Conservation (phyloP, 805 yeast species). For the Wickerhamiella bombiphila region DNA sequence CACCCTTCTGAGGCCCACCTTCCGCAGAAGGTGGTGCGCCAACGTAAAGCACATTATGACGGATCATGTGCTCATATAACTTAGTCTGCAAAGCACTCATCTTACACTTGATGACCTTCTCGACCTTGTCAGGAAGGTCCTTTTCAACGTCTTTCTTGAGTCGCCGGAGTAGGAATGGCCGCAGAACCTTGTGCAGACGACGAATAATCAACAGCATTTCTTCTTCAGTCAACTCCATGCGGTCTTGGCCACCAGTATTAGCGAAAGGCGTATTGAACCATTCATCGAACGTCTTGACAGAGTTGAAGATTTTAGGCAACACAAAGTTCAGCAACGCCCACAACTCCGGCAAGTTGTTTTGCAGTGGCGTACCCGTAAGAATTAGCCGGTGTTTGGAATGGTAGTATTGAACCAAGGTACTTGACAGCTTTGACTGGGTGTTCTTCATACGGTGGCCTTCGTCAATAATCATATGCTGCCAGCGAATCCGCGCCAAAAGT, state of each 20-base stretch:
- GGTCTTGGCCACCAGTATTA: constrained; percentile 91
- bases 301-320: constrained; percentile 88
- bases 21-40: constrained; percentile 28
- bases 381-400: constrained; percentile 78
- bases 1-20: constrained; percentile 27
- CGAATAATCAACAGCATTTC: constrained; percentile 85
- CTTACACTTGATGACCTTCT: constrained; percentile 85
- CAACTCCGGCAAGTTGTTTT: constrained; percentile 85
- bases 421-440: constrained; percentile 72
- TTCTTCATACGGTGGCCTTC: constrained; percentile 99
- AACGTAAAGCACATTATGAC: constrained; percentile 63
- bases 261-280: constrained; percentile 99
- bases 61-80: constrained; percentile 82
- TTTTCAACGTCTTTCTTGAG: constrained; percentile 94
- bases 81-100: constrained; percentile 73
- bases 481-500: constrained; percentile 58
- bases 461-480: constrained; percentile 97
- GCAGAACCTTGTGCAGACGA: constrained; percentile 86
- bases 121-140: constrained; percentile 89
- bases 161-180: constrained; percentile 89
- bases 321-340: constrained; percentile 95
- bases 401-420: constrained; percentile 68
- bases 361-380: constrained; percentile 94
- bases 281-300: constrained; percentile 92
- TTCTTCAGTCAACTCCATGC: constrained; percentile 88